Conservation (phyloP, 140 eudicot species). For the Ambrosia hybrid region DNA sequence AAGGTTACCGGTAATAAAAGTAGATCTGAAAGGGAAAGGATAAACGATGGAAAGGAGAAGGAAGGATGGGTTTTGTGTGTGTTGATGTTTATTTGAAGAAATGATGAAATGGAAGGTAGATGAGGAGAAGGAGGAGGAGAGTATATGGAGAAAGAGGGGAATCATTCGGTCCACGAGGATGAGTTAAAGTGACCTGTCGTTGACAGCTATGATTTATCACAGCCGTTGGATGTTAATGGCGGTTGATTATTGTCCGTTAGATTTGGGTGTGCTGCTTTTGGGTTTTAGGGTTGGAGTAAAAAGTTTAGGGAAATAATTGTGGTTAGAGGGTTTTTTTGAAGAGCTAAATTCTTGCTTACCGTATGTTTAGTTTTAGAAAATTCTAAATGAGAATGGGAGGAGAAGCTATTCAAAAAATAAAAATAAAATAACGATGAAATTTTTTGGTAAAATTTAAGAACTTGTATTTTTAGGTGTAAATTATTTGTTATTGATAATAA, state of each 20-base stretch:
- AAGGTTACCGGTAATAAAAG: slow-evolving; percentile 16
- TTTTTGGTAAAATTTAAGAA: too few species aligned
- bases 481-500: too few species aligned
- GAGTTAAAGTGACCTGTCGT: slow-evolving; percentile 54
- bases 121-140: slow-evolving; percentile 23
- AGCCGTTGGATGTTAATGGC: slow-evolving; percentile 21
- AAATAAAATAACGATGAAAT: too few species aligned
- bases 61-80: too few species aligned
- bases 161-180: slow-evolving; percentile 40
- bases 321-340: background rate
- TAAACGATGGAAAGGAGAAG: slow-evolving; percentile 15
- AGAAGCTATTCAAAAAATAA: too few species aligned
- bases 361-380: background rate
- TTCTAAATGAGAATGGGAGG: too few species aligned
- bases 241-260: slow-evolving; percentile 20
- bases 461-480: too few species aligned
- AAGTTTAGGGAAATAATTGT: background rate
- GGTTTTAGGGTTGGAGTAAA: slow-evolving; percentile 20
- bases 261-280: slow-evolving; percentile 16
- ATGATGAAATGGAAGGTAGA: slow-evolving; percentile 23
- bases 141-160: slow-evolving; percentile 42
- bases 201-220: slow-evolving; percentile 37
- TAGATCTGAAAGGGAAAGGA: slow-evolving; percentile 27
- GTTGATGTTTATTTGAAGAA: too few species aligned
- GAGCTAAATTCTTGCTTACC: slow-evolving; percentile 8